Evolutionary conservation across 345 rosid genomes (phyloP).

Genomic region (Populus simonii): DNA sequence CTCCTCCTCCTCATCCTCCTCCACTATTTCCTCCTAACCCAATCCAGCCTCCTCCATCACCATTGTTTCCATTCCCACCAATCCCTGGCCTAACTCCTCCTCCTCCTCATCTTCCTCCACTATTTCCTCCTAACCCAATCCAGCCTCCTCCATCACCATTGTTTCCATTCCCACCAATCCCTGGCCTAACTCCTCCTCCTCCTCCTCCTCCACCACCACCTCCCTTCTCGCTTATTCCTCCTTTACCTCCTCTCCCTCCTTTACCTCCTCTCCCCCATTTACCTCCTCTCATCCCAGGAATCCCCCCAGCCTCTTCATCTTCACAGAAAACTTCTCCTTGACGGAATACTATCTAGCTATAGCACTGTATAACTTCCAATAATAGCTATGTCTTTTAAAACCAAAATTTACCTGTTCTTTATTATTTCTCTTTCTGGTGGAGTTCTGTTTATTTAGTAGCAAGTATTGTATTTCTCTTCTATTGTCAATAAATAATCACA

Average conservation of each 20-base stretch:
- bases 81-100: constrained; percentile 41
- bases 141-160: constrained; percentile 29
- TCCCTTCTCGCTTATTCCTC: constrained; percentile 27
- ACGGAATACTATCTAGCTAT: constrained; percentile 3
- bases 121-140: constrained; percentile 19
- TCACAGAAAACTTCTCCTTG: constrained; percentile 21
- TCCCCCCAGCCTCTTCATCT: constrained; percentile 14
- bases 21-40: constrained; percentile 22
- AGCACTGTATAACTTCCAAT: background rate
- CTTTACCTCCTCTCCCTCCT: constrained; percentile 27
- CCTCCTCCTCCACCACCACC: constrained; percentile 25
- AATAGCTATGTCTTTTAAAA: background rate
- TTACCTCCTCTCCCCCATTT: constrained; percentile 21
- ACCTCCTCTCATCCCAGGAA: constrained; percentile 6
- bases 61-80: constrained; percentile 43
- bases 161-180: constrained; percentile 44
- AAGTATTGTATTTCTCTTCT: background rate
- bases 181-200: constrained; percentile 37
- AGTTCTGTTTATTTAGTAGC: background rate
- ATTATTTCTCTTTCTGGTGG: background rate
- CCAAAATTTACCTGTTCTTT: background rate
- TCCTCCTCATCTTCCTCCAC: background rate
- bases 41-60: constrained; percentile 30
- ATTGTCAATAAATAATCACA: background rate
- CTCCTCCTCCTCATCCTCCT: background rate